These are phyloP conservation scores for Fusarium temperatum DNA, from an alignment of 2,329 filamentous ascomycete species.

Conservation along the genomic window DNA sequence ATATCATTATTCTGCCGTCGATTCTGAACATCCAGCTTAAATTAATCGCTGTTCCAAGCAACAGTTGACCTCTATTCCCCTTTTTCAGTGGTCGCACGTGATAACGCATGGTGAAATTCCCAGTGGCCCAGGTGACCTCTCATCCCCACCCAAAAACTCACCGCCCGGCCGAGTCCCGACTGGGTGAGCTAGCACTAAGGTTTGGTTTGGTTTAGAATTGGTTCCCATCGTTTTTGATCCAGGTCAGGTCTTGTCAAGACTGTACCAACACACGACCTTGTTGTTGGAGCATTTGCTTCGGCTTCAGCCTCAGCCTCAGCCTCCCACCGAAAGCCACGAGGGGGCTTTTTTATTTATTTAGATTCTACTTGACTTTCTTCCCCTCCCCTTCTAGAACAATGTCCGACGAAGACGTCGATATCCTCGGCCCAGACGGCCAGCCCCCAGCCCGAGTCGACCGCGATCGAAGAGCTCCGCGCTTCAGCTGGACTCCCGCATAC, in stretches of 20 bases:
- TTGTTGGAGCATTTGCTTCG: constrained; percentile 33
- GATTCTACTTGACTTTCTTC: neutral
- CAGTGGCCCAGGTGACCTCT: constrained; percentile 40
- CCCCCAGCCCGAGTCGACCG: constrained; percentile 48
- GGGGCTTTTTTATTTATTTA: neutral
- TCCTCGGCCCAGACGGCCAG: constrained; percentile 49
- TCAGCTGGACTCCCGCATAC: constrained; percentile 68
- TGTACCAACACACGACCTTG: constrained; percentile 10
- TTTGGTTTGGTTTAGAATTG: constrained; percentile 5
- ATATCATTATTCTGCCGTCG: constrained; percentile 3
- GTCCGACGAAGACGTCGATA: constrained; percentile 53
- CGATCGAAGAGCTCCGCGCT: constrained; percentile 59
- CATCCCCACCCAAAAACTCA: constrained; percentile 39
- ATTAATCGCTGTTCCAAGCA: neutral
- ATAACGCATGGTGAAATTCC: constrained; percentile 37
- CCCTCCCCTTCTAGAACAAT: constrained; percentile 35
- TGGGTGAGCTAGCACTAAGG: constrained; percentile 21
- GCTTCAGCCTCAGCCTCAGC: constrained; percentile 29
- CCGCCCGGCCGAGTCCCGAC: constrained; percentile 41
- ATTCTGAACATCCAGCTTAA: neutral
- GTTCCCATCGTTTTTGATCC: neutral
- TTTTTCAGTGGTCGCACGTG: constrained; percentile 26
- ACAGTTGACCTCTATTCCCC: neutral
- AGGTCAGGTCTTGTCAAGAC: neutral
- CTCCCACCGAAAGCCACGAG: constrained; percentile 5